A percentile compares a stretch with the other conserved stretches of the same genome.
These are phyloP conservation scores for Endocalyx cinctus DNA, from an alignment of 2,329 filamentous ascomycete genomes.

Conservation along the genomic window DNA sequence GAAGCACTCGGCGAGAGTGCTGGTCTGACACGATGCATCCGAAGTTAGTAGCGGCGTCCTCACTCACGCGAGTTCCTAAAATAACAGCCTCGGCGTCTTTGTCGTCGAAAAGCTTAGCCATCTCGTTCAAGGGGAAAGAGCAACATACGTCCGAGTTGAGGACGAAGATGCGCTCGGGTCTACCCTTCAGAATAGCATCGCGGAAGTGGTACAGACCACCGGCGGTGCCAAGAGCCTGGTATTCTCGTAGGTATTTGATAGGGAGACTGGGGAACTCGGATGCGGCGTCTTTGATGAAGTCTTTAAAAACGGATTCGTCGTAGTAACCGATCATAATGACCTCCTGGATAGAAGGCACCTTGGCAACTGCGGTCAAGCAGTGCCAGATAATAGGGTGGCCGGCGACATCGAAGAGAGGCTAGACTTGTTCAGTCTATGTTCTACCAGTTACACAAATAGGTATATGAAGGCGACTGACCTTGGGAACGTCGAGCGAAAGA, in stretches of 20 bases:
- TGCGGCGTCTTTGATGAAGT: conserved; percentile 91
- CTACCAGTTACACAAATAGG: neutral
- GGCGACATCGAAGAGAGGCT: conserved; percentile 97
- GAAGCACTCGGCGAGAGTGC: conserved; percentile 90
- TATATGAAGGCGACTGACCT: conserved; percentile 68
- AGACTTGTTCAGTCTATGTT: conserved; percentile 6
- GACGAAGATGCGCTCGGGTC: conserved; percentile 92
- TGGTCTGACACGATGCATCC: conserved; percentile 95
- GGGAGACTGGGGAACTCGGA: conserved; percentile 81
- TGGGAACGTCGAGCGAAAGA: conserved; percentile 90
- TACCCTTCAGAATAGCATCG: conserved; percentile 94
- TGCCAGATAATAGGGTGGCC: conserved; percentile 98
- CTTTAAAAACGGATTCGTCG: conserved; percentile 92
- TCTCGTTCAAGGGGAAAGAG: conserved; percentile 92
- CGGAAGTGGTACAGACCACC: conserved; percentile 98
- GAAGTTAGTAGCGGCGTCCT: conserved; percentile 92
- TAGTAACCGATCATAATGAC: conserved; percentile 99
- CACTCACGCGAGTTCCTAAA: conserved; percentile 82
- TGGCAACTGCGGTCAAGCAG: conserved; percentile 86
- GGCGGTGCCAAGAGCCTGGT: conserved; percentile 91
- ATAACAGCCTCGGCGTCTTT: conserved; percentile 97
- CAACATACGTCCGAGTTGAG: conserved; percentile 98
- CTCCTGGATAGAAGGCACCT: conserved; percentile 86
- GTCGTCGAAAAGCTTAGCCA: conserved; percentile 91
- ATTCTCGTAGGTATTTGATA: conserved; percentile 95